Conservation (phyloP, 2,329 filamentous ascomycete species). For the Verticillium isaacii region DNA sequence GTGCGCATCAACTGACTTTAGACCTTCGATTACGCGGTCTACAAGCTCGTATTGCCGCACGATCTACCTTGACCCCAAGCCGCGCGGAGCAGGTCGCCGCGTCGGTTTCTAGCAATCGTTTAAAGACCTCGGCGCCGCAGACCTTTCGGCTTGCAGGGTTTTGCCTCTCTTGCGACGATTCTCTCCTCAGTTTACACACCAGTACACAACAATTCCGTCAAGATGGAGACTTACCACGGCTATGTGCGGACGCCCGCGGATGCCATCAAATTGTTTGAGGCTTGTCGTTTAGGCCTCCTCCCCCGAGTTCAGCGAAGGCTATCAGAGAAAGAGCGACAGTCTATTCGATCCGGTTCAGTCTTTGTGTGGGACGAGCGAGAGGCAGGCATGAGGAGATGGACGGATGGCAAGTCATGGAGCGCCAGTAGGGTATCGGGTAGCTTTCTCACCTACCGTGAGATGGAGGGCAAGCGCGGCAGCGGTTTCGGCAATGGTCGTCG, state of each 20-base stretch:
- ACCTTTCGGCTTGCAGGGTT: neutral
- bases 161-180: neutral
- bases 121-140: neutral
- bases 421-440: conserved; percentile 95
- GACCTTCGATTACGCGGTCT: neutral
- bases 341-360: conserved; percentile 92
- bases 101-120: neutral
- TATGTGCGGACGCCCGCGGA: conserved; percentile 93
- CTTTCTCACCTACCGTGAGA: conserved; percentile 95
- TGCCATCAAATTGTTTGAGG: conserved; percentile 98
- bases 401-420: conserved; percentile 98
- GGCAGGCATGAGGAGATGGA: conserved; percentile 97
- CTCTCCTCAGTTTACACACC: neutral
- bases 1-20: neutral
- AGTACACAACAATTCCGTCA: conserved; percentile 12
- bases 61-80: neutral
- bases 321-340: conserved; percentile 95
- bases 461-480: conserved; percentile 95
- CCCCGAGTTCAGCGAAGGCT: conserved; percentile 88
- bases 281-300: conserved; percentile 81
- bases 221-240: conserved; percentile 96
- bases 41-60: neutral
- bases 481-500: conserved; percentile 58
- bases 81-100: neutral
- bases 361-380: conserved; percentile 99